These are phyloP conservation scores for Diplocarpon rosae DNA, from an alignment of 2,329 filamentous ascomycete genomes.

Conservation along the genomic window DNA sequence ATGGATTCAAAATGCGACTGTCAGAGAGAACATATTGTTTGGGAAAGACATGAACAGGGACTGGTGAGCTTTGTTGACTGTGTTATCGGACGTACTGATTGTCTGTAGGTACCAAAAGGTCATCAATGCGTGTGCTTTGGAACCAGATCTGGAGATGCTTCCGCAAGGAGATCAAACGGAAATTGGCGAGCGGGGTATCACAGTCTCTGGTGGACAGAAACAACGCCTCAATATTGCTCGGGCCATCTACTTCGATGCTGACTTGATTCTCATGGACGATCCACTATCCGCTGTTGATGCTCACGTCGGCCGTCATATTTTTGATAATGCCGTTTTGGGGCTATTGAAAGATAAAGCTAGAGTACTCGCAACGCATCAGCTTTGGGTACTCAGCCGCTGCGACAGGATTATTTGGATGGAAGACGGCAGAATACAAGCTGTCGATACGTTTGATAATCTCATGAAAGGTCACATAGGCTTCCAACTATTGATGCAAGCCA, in stretches of 20 bases:
- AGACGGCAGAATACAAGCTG: conserved; percentile 67
- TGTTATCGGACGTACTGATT: too few relatives aligned
- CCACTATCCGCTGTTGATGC: conserved; percentile 59
- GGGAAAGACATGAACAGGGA: conserved; percentile 63
- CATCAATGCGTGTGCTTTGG: conserved; percentile 63
- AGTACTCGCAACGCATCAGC: conserved; percentile 86
- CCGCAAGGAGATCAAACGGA: conserved; percentile 81
- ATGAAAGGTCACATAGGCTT: conserved; percentile 73
- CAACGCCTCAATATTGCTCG: conserved; percentile 90
- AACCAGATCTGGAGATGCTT: conserved; percentile 84
- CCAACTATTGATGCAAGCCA: conserved; percentile 71
- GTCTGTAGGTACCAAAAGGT: conserved; percentile 40
- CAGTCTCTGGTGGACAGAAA: conserved; percentile 89
- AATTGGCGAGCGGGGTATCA: conserved; percentile 92
- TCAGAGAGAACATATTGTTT: conserved; percentile 84
- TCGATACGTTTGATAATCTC: conserved; percentile 83
- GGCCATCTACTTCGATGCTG: conserved; percentile 58
- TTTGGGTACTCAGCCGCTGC: conserved; percentile 83
- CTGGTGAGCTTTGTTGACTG: conserved; percentile 44
- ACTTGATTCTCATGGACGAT: conserved; percentile 60
- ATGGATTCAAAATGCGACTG: conserved; percentile 89
- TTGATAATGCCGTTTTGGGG: conserved; percentile 88
- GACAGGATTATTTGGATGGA: conserved; percentile 94
- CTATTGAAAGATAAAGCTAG: conserved; percentile 81
- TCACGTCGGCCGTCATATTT: conserved; percentile 64